Base-by-base conservation (phyloP, 257 asterid species). In the Capsicum baccatum region DNA sequence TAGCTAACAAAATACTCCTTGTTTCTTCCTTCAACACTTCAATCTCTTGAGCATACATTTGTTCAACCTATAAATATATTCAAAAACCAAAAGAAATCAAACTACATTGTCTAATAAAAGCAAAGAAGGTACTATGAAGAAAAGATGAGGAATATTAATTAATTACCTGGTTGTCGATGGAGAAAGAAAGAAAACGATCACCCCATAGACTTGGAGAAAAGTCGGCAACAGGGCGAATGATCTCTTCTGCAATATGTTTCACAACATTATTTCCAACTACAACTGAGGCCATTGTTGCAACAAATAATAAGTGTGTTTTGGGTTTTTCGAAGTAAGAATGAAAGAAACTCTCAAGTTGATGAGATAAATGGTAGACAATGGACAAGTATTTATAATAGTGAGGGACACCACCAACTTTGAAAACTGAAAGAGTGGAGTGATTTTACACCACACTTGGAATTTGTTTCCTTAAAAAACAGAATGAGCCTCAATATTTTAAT, bases 181-280 rank as follows among this genome's bases (percentile, higher is more conserved):
- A 70, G 5, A 33, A 11, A 78, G 84, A 86, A 44, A 3, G 56
- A 64, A 88, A 88, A 6, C 55, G 83, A 79, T 86, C 87, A 0
- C 90, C 87, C 86, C 89, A 88, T 19, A 88, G 10, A 73, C 87
- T 84, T 6, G 89, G 87, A 60, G 89, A 81, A 87, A 86, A 86
- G 78, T 81, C 54, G 80, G 87, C 74, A 11, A 58, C 33, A 0
- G 88, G 90, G 6, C 88, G 87, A 85, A 80, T 71, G n/a, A 83
- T 63, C 42, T 87, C 83, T 42, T 37, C 48, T 44, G 5, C 48
- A 44, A 44, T 44, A 44, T 44, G 48, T 6, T 44, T 44, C 48
- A 44, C 48, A 44, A 44, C 48, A 44, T 6, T 44, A 6, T 44
- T 44, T 44, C 48, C 54, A 35, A 67, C 78, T 11, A 33, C 37